phyloP scores from a whole-genome alignment of 768 basidiomycete species.

The Gymnopilus junonius region DNA sequence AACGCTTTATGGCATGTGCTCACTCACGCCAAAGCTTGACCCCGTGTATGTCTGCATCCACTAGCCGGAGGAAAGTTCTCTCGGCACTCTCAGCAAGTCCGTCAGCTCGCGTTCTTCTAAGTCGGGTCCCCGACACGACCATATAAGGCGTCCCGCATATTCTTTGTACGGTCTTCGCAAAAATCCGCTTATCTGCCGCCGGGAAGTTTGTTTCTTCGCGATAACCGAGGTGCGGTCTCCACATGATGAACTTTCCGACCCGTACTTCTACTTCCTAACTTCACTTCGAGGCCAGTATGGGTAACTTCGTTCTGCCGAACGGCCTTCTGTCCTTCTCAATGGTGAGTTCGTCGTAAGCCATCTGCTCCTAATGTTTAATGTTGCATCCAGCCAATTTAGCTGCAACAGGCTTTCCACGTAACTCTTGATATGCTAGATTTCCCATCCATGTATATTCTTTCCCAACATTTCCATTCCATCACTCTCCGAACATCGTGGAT shows the following conservation, averaged over 20 bases:
- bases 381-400: not conserved
- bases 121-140: not conserved
- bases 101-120: slow-evolving; percentile 3
- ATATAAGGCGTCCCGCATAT: not conserved
- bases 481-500: slow-evolving; percentile 2
- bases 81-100: not conserved
- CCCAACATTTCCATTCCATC: not conserved
- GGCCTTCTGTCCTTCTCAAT: not conserved
- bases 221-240: slow-evolving; percentile 3
- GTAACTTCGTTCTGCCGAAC: not conserved
- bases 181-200: slow-evolving; percentile 3
- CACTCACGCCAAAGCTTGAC: slow-evolving; percentile 10
- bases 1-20: not conserved
- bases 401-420: not conserved
- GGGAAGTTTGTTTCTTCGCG: slow-evolving; percentile 3
- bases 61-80: slow-evolving; percentile 5
- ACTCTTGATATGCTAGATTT: not conserved
- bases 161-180: not conserved
- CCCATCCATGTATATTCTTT: not conserved
- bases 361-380: not conserved
- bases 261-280: not conserved
- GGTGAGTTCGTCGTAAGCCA: not conserved
- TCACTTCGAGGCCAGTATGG: not conserved
- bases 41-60: not conserved
- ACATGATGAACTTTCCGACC: not conserved